These are phyloP conservation scores for Stephania japonica DNA, from an alignment of 164 flowering plant genomes.

Conservation along the genomic window DNA sequence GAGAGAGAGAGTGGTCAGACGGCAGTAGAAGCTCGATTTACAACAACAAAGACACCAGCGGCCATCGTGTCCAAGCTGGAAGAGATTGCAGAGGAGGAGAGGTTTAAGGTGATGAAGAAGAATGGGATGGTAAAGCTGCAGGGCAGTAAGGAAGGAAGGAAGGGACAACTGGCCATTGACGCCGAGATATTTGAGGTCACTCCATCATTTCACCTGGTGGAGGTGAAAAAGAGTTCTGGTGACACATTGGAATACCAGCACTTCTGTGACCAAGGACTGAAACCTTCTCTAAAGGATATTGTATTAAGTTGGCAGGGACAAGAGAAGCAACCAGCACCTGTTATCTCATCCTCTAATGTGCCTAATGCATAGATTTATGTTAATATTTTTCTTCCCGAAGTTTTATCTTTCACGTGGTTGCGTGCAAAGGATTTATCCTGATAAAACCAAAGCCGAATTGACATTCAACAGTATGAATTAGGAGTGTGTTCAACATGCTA, in stretches of 20 bases:
- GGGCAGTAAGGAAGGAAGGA: conserved; percentile 36
- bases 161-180: conserved; percentile 39
- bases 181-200: conserved; percentile 51
- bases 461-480: too few species aligned
- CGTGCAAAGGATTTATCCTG: too few species aligned
- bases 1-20: conserved; percentile 16
- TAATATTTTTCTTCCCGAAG: too few species aligned
- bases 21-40: conserved; percentile 27
- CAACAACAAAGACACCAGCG: conserved; percentile 27
- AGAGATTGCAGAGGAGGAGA: conserved; percentile 30
- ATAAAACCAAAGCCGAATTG: too few species aligned
- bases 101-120: conserved; percentile 33
- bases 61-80: conserved; percentile 44
- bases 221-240: conserved; percentile 38
- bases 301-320: conserved; percentile 38
- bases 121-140: conserved; percentile 34
- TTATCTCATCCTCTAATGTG: neutral
- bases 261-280: conserved; percentile 36
- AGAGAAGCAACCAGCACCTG: conserved; percentile 4
- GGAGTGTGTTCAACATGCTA: too few species aligned
- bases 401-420: too few species aligned
- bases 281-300: conserved; percentile 42
- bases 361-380: too few species aligned
- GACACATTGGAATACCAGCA: conserved; percentile 43
- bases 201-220: conserved; percentile 37